Conservation (phyloP, 306 rosid species). For the Psophocarpus tetragonolobus region DNA sequence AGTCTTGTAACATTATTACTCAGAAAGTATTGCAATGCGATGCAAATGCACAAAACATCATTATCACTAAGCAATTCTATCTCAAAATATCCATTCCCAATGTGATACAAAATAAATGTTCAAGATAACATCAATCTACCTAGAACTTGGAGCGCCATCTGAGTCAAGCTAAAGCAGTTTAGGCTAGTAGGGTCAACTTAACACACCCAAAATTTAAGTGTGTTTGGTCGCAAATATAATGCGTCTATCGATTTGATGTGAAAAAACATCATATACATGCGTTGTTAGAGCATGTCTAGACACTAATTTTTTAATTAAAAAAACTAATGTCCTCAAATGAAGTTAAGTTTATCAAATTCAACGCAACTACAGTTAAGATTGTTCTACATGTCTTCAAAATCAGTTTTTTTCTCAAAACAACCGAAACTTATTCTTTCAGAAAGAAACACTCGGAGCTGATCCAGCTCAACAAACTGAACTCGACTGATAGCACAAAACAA, state of each 20-base stretch:
- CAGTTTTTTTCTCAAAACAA: background rate
- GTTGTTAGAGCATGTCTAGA: background rate
- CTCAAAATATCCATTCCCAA: background rate
- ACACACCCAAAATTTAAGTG: background rate
- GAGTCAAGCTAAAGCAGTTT: slow-evolving; percentile 3
- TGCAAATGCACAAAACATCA: slow-evolving; percentile 4
- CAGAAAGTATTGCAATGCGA: background rate
- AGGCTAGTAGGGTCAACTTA: background rate
- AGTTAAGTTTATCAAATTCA: slow-evolving; percentile 7
- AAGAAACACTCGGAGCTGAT: slow-evolving; percentile 5
- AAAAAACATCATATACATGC: background rate
- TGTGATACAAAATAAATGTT: no score
- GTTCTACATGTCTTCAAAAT: background rate
- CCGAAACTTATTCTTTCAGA: background rate
- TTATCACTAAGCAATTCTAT: background rate
- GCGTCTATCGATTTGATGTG: background rate
- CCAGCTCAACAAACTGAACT: slow-evolving; percentile 25
- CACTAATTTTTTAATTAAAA: background rate
- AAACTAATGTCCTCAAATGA: background rate
- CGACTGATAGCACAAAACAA: background rate
- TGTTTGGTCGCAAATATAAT: background rate
- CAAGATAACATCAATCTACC: background rate
- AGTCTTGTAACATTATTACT: background rate
- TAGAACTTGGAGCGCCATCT: slow-evolving; percentile 7
- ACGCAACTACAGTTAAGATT: background rate